These are phyloP conservation scores for Monocercomonoides exilis DNA, from an alignment of 78 protist genomes.

Conservation along the genomic window DNA sequence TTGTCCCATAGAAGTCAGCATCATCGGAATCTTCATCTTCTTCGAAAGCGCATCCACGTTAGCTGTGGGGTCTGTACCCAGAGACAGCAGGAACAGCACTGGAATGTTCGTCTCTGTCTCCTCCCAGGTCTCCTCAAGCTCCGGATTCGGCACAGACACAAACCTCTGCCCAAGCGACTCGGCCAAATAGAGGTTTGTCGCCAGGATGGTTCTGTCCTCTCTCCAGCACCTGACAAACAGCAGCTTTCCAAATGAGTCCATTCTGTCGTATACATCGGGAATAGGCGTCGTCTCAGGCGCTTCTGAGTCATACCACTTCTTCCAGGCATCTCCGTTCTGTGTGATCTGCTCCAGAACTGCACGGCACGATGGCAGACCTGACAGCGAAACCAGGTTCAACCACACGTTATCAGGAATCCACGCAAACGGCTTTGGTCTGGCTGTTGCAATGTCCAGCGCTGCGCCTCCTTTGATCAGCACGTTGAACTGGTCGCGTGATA, in stretches of 20 bases:
- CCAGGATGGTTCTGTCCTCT: slow-evolving; percentile 56
- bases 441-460: slow-evolving; percentile 44
- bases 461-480: slow-evolving; percentile 60
- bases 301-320: slow-evolving; percentile 52
- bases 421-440: slow-evolving; percentile 29
- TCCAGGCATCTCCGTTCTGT: slow-evolving; percentile 45
- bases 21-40: slow-evolving; percentile 41
- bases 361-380: slow-evolving; percentile 15
- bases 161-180: slow-evolving; percentile 43
- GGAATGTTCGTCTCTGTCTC: slow-evolving; percentile 49
- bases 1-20: slow-evolving; percentile 72
- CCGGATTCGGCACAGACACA: slow-evolving; percentile 11
- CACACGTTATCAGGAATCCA: slow-evolving; percentile 63
- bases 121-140: slow-evolving; percentile 14
- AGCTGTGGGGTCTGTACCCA: slow-evolving; percentile 73
- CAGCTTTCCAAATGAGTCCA: slow-evolving; percentile 46
- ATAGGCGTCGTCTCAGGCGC: slow-evolving; percentile 47
- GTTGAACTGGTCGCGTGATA: slow-evolving; percentile 23
- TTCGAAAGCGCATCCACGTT: slow-evolving; percentile 47
- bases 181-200: slow-evolving; percentile 34
- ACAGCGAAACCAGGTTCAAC: slow-evolving; percentile 47
- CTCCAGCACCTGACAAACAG: slow-evolving; percentile 59
- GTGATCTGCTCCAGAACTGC: slow-evolving; percentile 40
- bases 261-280: slow-evolving; percentile 46
- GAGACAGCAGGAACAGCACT: slow-evolving; percentile 52